Base-by-base conservation (phyloP, 2,329 filamentous ascomycete genomes). In the Diaporthe vexans region DNA sequence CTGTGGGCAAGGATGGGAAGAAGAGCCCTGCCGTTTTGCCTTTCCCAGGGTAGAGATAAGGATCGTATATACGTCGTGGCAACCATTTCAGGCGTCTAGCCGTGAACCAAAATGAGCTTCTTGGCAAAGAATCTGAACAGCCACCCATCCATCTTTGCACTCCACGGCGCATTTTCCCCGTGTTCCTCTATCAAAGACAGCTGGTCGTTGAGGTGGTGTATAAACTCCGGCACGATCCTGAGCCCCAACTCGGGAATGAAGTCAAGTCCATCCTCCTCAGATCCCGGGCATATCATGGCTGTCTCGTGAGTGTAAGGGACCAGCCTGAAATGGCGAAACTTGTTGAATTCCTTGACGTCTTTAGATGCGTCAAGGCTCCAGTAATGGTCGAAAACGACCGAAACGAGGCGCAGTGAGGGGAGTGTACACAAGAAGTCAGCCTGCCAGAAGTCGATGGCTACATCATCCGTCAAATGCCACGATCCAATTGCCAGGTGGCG, bases 1-100 rank as follows among this genome's bases (percentile, higher is more conserved):
- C 87, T 26, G 86, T 88, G 6, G 86, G 86, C 0, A 82, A 77
- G 74, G 86, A 88, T 79, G 88, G 88, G n/a, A 86, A 84, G 73
- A 88, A 84, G 80, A 87, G 85, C 78, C 78, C 72, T 46, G 72
- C 72, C 19, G 72, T 73, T 17, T 33, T 69, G 52, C 72, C 77
- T 8, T 78, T 77, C 69, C 77, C 77, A 21, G 72, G 48, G 19
- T 69, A 48, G 35, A 40, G 29, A 5, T 26, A 19, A 1, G 40
- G 9, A 3, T 13, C 13, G 10, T 43, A n/a, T 52, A 35, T 7
- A 11, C 13, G 26, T 1, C 46, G 19, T 19, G 19, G 21, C 26
- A 37, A 29, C 21, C 46, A 40, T 4, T 17, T n/a, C 4, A 26
- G 15, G 29, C 24, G 2, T 35, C 15, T 52, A 67, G 8, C 9